phyloP scores from a whole-genome alignment of 805 yeast genomes.

The Candida lessepsii region DNA sequence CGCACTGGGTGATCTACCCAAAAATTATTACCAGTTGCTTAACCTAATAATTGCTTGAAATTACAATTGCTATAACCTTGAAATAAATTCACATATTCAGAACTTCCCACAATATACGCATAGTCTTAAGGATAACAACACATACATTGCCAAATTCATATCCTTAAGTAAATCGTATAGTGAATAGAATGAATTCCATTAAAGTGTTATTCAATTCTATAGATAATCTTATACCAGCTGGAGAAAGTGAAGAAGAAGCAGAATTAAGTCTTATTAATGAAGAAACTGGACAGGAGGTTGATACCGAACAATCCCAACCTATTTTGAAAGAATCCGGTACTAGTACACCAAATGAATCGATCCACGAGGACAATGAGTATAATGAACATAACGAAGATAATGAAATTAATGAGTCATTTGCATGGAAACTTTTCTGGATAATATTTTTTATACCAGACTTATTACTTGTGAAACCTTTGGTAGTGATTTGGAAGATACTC shows the following conservation, averaged over 20 bases:
- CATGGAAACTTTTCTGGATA: neutral
- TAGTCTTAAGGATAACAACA: too few relatives aligned
- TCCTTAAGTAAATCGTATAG: too few relatives aligned
- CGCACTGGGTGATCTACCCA: slow-evolving; percentile 7
- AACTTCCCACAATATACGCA: too few relatives aligned
- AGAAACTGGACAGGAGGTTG: neutral
- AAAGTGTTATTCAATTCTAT: slow-evolving; percentile 33
- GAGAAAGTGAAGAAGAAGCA: neutral
- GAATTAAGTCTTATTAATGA: slow-evolving; percentile 4
- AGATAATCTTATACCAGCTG: slow-evolving; percentile 23
- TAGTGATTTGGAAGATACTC: slow-evolving; percentile 45
- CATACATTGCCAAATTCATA: too few relatives aligned
- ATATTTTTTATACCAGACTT: slow-evolving; percentile 27
- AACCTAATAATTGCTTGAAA: neutral
- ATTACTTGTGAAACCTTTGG: slow-evolving; percentile 52
- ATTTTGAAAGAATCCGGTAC: neutral
- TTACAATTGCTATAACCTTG: too few relatives aligned
- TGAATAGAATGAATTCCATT: slow-evolving; percentile 34
- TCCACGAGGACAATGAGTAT: neutral
- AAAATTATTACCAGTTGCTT: slow-evolving; percentile 2
- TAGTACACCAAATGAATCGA: neutral
- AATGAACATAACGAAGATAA: neutral
- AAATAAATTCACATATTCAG: neutral
- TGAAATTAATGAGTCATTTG: neutral
- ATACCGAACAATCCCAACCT: neutral